Evolutionary conservation across 441 rosid species (phyloP).

Genomic region (Kokia cookei): DNA sequence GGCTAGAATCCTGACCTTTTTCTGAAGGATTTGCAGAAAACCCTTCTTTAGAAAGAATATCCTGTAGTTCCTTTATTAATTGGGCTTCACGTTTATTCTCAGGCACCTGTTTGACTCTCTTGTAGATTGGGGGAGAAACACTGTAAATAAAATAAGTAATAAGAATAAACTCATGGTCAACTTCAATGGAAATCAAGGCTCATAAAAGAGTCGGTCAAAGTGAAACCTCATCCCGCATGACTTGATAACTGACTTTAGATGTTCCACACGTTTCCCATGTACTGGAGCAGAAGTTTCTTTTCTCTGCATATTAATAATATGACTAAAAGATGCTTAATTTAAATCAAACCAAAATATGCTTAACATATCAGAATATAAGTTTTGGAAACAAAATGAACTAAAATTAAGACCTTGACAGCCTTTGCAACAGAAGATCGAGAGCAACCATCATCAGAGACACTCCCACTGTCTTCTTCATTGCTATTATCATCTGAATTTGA

Average conservation of each 20-base stretch:
- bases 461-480: slow-evolving; percentile 35
- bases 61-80: slow-evolving; percentile 69
- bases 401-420: slow-evolving; percentile 41
- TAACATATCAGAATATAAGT: neutral
- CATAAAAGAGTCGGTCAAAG: slow-evolving; percentile 4
- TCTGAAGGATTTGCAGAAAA: slow-evolving; percentile 80
- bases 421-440: slow-evolving; percentile 54
- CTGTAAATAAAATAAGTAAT: slow-evolving; percentile 28
- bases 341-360: slow-evolving; percentile 3
- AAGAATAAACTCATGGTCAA: slow-evolving; percentile 7
- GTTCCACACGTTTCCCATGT: slow-evolving; percentile 76
- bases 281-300: slow-evolving; percentile 54
- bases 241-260: slow-evolving; percentile 69
- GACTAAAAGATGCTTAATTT: slow-evolving; percentile 10
- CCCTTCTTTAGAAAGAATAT: slow-evolving; percentile 78
- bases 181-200: slow-evolving; percentile 1
- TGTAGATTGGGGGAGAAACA: slow-evolving; percentile 68
- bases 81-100: slow-evolving; percentile 69
- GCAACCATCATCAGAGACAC: slow-evolving; percentile 38
- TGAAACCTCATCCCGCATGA: slow-evolving; percentile 78
- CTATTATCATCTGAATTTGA: slow-evolving; percentile 30
- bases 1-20: slow-evolving; percentile 43
- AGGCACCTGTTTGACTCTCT: slow-evolving; percentile 75
- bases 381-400: slow-evolving; percentile 1
- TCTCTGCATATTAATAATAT: slow-evolving; percentile 39